Percentiles rank a stretch among this genome's conserved stretches.
Conservation (phyloP, 345 rosid species). For the Gossypium australe region DNA sequence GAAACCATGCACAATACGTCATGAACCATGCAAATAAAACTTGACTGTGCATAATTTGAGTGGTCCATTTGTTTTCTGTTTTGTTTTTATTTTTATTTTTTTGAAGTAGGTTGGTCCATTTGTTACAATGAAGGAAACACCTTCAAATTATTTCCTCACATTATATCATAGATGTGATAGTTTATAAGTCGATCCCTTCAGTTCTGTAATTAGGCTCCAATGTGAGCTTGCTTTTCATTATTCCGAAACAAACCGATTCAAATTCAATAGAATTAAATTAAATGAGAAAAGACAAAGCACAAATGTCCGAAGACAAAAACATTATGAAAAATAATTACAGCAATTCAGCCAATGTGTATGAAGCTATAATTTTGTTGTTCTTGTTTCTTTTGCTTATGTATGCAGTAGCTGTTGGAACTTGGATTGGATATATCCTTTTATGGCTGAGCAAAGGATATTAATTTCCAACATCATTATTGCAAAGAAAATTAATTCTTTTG, state of each 20-base stretch:
- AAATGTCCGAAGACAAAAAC: background rate
- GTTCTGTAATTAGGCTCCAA: background rate
- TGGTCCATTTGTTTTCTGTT: background rate
- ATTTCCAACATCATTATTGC: background rate
- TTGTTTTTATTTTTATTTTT: no score
- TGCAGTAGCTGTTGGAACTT: background rate
- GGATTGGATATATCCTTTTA: background rate
- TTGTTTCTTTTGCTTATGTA: background rate
- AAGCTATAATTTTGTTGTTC: background rate
- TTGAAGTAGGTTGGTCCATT: background rate
- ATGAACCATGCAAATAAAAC: slow-evolving; percentile 3
- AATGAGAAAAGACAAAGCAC: background rate
- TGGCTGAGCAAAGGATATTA: background rate
- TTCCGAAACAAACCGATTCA: background rate
- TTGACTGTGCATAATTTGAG: background rate
- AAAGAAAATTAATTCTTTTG: background rate
- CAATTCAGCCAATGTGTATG: background rate
- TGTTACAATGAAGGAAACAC: slow-evolving; percentile 9
- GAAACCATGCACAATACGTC: slow-evolving; percentile 11
- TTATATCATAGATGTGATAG: background rate
- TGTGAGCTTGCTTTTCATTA: background rate
- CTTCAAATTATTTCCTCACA: background rate
- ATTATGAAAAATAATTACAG: background rate
- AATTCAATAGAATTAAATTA: background rate
- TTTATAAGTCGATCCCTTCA: background rate